Percentiles rank a stretch among this genome's conserved stretches.
Conservation (phyloP, 495 filamentous ascomycete species). For the Letharia columbiana region DNA sequence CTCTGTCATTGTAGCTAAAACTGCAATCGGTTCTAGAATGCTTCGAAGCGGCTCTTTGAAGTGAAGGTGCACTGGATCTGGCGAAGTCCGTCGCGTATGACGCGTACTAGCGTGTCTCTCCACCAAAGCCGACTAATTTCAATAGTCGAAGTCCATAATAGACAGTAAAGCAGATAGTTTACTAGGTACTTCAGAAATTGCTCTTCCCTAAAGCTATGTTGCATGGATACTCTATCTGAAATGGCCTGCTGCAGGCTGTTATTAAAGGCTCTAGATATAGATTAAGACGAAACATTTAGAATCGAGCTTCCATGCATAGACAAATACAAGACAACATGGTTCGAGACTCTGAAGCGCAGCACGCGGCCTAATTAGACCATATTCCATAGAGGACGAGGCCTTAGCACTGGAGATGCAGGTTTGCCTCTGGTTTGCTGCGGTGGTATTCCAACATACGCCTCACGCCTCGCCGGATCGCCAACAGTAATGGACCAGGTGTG, state of each 20-base stretch:
- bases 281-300: not conserved
- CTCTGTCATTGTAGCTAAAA: constrained; percentile 7
- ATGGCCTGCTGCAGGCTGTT: not conserved
- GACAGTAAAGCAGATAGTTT: not conserved
- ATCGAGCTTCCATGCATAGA: not conserved
- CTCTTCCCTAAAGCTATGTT: not conserved
- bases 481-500: constrained; percentile 73
- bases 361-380: constrained; percentile 39
- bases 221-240: not conserved
- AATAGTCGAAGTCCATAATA: not conserved
- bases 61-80: not conserved
- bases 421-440: constrained; percentile 19
- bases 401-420: constrained; percentile 32
- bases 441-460: constrained; percentile 77
- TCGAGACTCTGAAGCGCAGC: not conserved
- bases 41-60: not conserved
- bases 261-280: not conserved
- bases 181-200: not conserved
- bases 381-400: constrained; percentile 53
- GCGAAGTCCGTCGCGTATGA: not conserved
- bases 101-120: not conserved
- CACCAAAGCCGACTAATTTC: too few relatives aligned
- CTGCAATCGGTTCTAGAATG: not conserved
- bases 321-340: not conserved
- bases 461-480: constrained; percentile 64